Evolutionary conservation across 148 eudicot species (phyloP).

Genomic region (Spergularia marina): DNA sequence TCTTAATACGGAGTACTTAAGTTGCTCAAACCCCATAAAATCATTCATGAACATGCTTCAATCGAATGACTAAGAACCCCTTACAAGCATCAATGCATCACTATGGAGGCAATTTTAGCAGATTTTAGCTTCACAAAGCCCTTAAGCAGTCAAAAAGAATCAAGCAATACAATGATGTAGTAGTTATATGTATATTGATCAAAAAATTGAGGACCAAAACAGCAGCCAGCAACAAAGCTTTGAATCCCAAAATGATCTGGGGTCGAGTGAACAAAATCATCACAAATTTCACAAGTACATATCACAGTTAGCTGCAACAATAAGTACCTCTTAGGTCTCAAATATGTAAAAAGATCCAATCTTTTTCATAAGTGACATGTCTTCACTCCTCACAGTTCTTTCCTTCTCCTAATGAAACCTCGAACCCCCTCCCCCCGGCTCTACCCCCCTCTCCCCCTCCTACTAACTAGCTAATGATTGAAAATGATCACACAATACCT

Average conservation of each 20-base stretch:
- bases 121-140: background rate
- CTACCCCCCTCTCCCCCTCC: background rate
- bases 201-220: background rate
- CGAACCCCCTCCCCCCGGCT: too few species aligned
- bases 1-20: background rate
- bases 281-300: background rate
- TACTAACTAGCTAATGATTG: background rate
- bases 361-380: background rate
- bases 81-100: background rate
- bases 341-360: background rate
- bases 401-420: too few species aligned
- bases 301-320: background rate
- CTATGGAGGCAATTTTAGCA: background rate
- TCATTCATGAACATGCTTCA: background rate
- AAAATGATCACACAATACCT: background rate
- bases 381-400: background rate
- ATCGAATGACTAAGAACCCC: background rate
- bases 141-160: background rate
- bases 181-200: background rate
- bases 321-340: background rate
- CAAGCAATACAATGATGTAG: too few species aligned
- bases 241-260: too few species aligned
- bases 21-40: background rate
- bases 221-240: background rate
- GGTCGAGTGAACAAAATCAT: background rate